Evolutionary conservation across 2,329 filamentous ascomycete genomes (phyloP), one percentile per base, ranked within the genome.

Genomic region (Hortaea werneckii): DNA sequence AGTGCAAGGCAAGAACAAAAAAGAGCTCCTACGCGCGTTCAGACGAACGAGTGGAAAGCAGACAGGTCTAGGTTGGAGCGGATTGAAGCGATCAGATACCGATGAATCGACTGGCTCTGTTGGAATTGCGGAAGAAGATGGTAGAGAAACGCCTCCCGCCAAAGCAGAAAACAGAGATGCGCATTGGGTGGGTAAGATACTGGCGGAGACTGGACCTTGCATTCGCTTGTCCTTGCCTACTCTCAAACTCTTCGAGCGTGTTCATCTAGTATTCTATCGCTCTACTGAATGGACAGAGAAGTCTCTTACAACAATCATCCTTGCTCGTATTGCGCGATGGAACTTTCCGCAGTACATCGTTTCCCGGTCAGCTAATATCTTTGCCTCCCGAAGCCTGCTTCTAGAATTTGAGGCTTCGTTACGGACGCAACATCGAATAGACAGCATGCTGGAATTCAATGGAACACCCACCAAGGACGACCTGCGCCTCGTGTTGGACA

Each of bases 281-380:
- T 95, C 89, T 7, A 94, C 87, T 0, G 86, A 95, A 62, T 98
- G 92, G 92, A 94, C 89, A 0, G 90, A 96, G 58, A 96, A 95
- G 64, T 95, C 90, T 1, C 71, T 98, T 10, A 96, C 87, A 1
- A 90, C 89, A 0, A 90, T 96, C 44, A 95, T 98, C 39, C 75
- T 98, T 5, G 87, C 92, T 6, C 89, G 90, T 52, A 94, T 94
- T 47, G 86, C 89, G 1, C 78, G 81, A 38, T 77, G 87, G 32
- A 92, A 89, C 61, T 98, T 95, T 53, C 89, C 90, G 0, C 73
- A 83, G 3, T 98, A 95, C 59, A 78, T 96, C 20, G 89, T 96
- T 5, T 94, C 85, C 49, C 80, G 92, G 30, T 94, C 88, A 0
- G 79, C 83, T 27, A 94, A 87, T 47, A 94, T 98, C 3, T 98